These are phyloP conservation scores for Podaxis sp. DNA, from an alignment of 768 basidiomycete genomes.

Conservation along the genomic window DNA sequence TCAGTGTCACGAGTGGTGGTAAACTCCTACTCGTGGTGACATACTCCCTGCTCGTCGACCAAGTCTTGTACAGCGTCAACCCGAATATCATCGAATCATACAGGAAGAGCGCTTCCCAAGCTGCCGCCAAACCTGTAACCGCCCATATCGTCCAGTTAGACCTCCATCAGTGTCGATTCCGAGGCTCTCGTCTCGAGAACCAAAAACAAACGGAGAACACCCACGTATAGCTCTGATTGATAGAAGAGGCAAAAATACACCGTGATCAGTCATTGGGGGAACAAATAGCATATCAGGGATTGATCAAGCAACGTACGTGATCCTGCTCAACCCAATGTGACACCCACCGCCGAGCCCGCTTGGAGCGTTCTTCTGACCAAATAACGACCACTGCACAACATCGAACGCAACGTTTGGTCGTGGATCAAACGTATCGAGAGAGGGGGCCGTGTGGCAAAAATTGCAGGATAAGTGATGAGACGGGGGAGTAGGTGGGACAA, in stretches of 20 bases:
- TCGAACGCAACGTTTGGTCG: background rate
- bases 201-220: background rate
- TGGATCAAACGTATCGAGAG: background rate
- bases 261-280: background rate
- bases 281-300: background rate
- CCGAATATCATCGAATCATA: slow-evolving; percentile 47
- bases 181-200: background rate
- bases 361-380: slow-evolving; percentile 32
- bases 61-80: slow-evolving; percentile 48
- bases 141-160: background rate
- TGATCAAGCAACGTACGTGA: slow-evolving; percentile 25
- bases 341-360: slow-evolving; percentile 29
- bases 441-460: too few species aligned
- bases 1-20: slow-evolving; percentile 37
- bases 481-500: background rate
- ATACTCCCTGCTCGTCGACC: slow-evolving; percentile 29
- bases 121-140: slow-evolving; percentile 28
- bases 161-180: background rate
- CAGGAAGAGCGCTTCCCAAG: slow-evolving; percentile 52
- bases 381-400: slow-evolving; percentile 39
- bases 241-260: background rate
- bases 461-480: background rate
- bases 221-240: slow-evolving; percentile 11
- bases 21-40: slow-evolving; percentile 19
- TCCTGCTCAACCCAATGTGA: slow-evolving; percentile 28